Evolutionary conservation across 169 alveolate species (phyloP).

Genomic region (Plasmodium ovale): DNA sequence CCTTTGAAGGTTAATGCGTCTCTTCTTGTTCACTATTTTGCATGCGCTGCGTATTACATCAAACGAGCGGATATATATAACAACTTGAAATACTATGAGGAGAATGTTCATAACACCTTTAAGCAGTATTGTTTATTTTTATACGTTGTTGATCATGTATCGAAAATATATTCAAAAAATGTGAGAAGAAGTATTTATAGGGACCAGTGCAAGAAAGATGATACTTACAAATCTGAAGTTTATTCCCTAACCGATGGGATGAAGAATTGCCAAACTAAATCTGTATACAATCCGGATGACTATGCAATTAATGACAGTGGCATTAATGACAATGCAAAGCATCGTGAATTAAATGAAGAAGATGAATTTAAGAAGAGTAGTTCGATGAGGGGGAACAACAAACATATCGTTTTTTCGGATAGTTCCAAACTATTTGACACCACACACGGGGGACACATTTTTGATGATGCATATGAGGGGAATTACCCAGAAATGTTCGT

Average conservation of each 20-base stretch:
- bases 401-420: slow-evolving; percentile 4
- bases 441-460: not conserved
- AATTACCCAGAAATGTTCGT: slow-evolving; percentile 73
- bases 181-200: not conserved
- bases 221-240: not conserved
- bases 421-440: slow-evolving; percentile 10
- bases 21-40: slow-evolving; percentile 80
- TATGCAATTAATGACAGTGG: not conserved
- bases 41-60: slow-evolving; percentile 76
- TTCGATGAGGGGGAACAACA: slow-evolving; percentile 1
- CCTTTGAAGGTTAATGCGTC: slow-evolving; percentile 76
- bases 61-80: slow-evolving; percentile 50
- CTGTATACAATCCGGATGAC: not conserved
- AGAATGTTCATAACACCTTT: slow-evolving; percentile 28
- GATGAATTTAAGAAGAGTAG: not conserved
- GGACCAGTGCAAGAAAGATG: not conserved
- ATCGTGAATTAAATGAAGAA: not conserved
- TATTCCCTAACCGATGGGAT: not conserved
- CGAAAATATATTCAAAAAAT: slow-evolving; percentile 52
- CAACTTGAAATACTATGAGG: slow-evolving; percentile 25
- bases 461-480: slow-evolving; percentile 35
- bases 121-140: slow-evolving; percentile 56
- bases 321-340: not conserved
- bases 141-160: slow-evolving; percentile 67
- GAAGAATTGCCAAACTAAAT: slow-evolving; percentile 17